Evolutionary conservation across 768 basidiomycete genomes (phyloP).

Genomic region (Auriscalpium microsporum): DNA sequence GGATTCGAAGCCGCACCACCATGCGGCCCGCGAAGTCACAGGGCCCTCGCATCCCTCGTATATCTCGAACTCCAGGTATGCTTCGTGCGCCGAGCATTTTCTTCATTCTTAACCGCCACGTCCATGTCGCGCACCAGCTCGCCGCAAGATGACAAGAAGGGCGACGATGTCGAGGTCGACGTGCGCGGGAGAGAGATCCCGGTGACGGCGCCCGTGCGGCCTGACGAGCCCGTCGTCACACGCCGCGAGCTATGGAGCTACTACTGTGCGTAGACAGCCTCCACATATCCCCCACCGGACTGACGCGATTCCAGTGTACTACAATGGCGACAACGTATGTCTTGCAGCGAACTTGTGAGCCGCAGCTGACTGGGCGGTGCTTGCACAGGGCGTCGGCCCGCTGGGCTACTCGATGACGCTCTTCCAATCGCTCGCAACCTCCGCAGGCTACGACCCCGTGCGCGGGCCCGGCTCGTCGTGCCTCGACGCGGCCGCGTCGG

Average conservation of each 20-base stretch:
- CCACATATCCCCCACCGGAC: not conserved
- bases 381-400: constrained; percentile 56
- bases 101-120: not conserved
- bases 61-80: too few species aligned
- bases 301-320: constrained; percentile 47
- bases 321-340: constrained; percentile 73
- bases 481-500: constrained; percentile 44
- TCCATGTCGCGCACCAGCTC: constrained; percentile 4
- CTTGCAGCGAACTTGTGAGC: not conserved
- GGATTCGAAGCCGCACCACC: too few species aligned
- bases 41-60: too few species aligned
- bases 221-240: constrained; percentile 61
- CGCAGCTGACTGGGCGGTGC: not conserved
- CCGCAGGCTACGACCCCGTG: constrained; percentile 68
- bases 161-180: not conserved
- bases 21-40: too few species aligned
- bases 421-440: constrained; percentile 63
- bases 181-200: not conserved
- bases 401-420: constrained; percentile 55
- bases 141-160: not conserved
- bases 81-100: too few species aligned
- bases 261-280: constrained; percentile 42
- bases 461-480: constrained; percentile 68
- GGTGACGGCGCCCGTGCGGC: not conserved
- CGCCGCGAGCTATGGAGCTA: constrained; percentile 74